Evolutionary conservation across 75 land plant species (phyloP), one percentile per base, ranked within the genome.

Genomic region (Cunninghamia lanceolata): DNA sequence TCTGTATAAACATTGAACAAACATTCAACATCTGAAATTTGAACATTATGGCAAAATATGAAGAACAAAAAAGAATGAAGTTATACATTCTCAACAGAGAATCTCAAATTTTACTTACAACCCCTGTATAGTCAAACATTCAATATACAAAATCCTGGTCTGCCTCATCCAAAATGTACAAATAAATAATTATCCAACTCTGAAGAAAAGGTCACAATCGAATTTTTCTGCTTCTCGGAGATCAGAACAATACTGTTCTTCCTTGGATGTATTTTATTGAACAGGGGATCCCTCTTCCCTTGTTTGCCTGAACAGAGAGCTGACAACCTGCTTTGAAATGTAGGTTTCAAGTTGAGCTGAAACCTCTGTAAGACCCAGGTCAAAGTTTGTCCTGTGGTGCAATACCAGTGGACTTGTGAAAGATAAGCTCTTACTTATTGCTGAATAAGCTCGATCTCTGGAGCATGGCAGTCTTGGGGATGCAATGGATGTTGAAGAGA

Each of bases 331-430:
- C 79, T 86, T 93, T 46, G 95, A 91, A 53, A 94, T 94, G 83
- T 94, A 86, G 32, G 92, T 90, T 43, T 93, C 94, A 17, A 94
- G 90, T 74, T 94, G 94, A 84, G 84, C 90, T 47, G 95, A 94
- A 53, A 93, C 94, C 82, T 91, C 87, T n/a, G 94, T 89, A 59
- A 94, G 86, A 82, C 91, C 93, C 82, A 90, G 88, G 86, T 94
- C 95, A 56, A 94, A 94, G 86, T 87, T 88, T 34, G 84, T 93
- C 84, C 86, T 87, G 86, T 93, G 89, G 14, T 80, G 15, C 15
- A 80, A 45, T 45, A 47, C 15, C 34, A 10, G 34, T 1, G 82
- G 50, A n/a, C 32, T 79, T 79, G 43, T 79, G 46, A 79, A 79
- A 43, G 82, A 79, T 28, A 42, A 43, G 82, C 82, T 80, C 82